A percentile compares a stretch with the other conserved stretches of the same genome.
These are phyloP conservation scores for Cladophialophora psammophila DNA, from an alignment of 2,329 filamentous ascomycete species.

Conservation along the genomic window DNA sequence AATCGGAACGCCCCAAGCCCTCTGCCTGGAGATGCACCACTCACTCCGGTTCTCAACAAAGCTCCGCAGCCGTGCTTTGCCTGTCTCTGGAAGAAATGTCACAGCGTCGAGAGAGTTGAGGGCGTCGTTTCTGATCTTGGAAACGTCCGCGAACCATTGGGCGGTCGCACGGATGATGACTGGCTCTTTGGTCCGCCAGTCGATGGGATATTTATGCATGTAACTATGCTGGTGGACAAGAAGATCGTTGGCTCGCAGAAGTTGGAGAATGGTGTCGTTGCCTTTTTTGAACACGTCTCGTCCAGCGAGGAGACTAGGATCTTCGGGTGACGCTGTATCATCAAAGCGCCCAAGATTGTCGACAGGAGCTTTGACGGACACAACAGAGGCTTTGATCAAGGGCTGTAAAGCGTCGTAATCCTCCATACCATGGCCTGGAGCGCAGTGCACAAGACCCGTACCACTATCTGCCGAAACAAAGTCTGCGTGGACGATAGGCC, in stretches of 20 bases:
- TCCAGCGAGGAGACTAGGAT: conserved; percentile 72
- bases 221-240: conserved; percentile 76
- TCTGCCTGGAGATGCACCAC: conserved; percentile 97
- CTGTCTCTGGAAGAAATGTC: conserved; percentile 77
- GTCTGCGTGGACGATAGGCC: conserved; percentile 80
- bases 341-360: conserved; percentile 84
- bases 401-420: conserved; percentile 78
- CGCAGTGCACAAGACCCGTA: conserved; percentile 91
- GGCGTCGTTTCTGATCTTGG: conserved; percentile 76
- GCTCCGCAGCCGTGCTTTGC: conserved; percentile 77
- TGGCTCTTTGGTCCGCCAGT: conserved; percentile 94
- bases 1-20: conserved; percentile 96
- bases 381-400: conserved; percentile 32
- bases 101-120: conserved; percentile 74
- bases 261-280: conserved; percentile 70
- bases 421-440: conserved; percentile 94
- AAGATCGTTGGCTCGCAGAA: conserved; percentile 66
- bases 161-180: conserved; percentile 91
- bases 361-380: conserved; percentile 69
- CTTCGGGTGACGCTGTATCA: conserved; percentile 74
- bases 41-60: conserved; percentile 89
- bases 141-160: conserved; percentile 97
- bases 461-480: conserved; percentile 93
- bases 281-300: conserved; percentile 76
- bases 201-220: conserved; percentile 94